Percentiles rank a stretch among this genome's conserved stretches.
These are phyloP conservation scores for Heliamphora exappendiculata DNA, from an alignment of 148 eudicot genomes.

Conservation along the genomic window DNA sequence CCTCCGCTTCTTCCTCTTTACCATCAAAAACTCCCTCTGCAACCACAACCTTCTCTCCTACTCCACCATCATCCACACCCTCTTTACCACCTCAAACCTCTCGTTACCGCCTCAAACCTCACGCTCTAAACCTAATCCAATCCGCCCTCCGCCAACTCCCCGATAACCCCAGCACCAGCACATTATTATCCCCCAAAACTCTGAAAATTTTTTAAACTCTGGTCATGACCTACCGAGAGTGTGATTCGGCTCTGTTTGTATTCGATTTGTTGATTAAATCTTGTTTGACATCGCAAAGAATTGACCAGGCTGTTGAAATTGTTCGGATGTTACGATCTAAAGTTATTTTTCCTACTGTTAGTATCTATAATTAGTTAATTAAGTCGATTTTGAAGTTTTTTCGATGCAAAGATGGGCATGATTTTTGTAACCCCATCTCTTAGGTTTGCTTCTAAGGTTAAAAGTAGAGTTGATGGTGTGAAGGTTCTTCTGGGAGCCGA, in stretches of 20 bases:
- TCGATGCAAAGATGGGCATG: slow-evolving; percentile 54
- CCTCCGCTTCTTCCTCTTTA: slow-evolving; percentile 58
- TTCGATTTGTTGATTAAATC: slow-evolving; percentile 59
- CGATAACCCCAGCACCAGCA: not conserved
- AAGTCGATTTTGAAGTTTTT: slow-evolving; percentile 19
- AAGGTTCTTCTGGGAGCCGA: slow-evolving; percentile 26
- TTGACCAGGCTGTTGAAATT: slow-evolving; percentile 43
- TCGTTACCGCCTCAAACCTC: slow-evolving; percentile 45
- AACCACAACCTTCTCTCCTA: slow-evolving; percentile 46
- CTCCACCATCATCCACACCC: slow-evolving; percentile 58
- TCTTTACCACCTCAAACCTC: slow-evolving; percentile 46
- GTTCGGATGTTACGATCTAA: slow-evolving; percentile 27
- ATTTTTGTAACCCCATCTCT: slow-evolving; percentile 46
- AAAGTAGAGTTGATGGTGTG: not conserved
- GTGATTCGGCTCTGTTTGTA: slow-evolving; percentile 76
- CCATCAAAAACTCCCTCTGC: slow-evolving; percentile 32
- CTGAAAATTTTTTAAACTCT: slow-evolving; percentile 35
- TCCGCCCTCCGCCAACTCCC: slow-evolving; percentile 29
- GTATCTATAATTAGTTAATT: slow-evolving; percentile 45
- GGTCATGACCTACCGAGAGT: slow-evolving; percentile 37
- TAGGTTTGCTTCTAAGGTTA: slow-evolving; percentile 6
- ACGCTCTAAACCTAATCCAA: slow-evolving; percentile 37
- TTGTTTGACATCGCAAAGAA: slow-evolving; percentile 35
- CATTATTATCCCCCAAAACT: not conserved
- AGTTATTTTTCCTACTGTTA: slow-evolving; percentile 20